Conservation (phyloP, 1,284 basidiomycete genomes). For the Leccinum fallax region DNA sequence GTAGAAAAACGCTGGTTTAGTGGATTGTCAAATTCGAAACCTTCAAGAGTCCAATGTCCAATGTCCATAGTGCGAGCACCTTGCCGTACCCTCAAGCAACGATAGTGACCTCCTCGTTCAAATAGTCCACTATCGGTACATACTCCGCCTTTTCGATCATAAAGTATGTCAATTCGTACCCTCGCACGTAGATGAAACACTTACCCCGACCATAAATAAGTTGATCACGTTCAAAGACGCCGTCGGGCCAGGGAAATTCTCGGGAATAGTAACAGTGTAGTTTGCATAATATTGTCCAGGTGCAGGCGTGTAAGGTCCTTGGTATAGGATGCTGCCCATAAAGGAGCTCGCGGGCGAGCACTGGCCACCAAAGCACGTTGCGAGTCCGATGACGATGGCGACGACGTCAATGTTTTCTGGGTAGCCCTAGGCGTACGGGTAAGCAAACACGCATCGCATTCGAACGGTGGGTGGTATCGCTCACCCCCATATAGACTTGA, state of each 20-base stretch:
- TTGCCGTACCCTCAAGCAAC: not conserved
- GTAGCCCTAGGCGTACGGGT: constrained; percentile 15
- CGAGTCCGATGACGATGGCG: constrained; percentile 30
- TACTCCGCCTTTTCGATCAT: constrained; percentile 15
- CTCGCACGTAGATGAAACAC: constrained; percentile 4
- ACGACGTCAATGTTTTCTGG: constrained; percentile 29
- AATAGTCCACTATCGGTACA: constrained; percentile 22
- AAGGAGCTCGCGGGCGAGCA: constrained; percentile 19
- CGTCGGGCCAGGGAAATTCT: constrained; percentile 3
- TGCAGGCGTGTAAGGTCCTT: constrained; percentile 20
- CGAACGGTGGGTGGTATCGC: not conserved
- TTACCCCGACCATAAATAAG: constrained; percentile 33
- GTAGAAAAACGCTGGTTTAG: not conserved
- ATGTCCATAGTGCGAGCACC: constrained; percentile 1
- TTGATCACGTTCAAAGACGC: constrained; percentile 30
- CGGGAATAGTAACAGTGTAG: constrained; percentile 26
- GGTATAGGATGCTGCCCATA: constrained; percentile 28
- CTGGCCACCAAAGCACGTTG: constrained; percentile 11
- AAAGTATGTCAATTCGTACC: constrained; percentile 4
- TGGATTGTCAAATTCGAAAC: constrained; percentile 1
- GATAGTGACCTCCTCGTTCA: constrained; percentile 26
- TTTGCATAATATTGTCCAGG: constrained; percentile 11
- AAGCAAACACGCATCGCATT: not conserved
- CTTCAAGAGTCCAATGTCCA: not conserved
- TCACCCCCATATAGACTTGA: constrained; percentile 27